phyloP scores from a whole-genome alignment of 2,329 filamentous ascomycete genomes.

The Cladosporium halotolerans region DNA sequence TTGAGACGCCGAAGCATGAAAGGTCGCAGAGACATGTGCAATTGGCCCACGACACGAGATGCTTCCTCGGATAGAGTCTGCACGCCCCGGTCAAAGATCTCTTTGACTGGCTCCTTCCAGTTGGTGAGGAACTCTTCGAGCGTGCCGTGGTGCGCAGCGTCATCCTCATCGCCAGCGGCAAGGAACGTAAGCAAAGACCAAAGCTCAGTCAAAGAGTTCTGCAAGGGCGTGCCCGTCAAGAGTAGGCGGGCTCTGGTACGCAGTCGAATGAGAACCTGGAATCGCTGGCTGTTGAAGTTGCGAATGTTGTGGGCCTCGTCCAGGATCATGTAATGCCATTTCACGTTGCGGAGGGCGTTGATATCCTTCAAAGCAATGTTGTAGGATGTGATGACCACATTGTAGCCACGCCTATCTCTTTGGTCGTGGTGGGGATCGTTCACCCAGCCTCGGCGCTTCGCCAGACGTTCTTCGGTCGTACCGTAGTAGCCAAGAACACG shows the following conservation, averaged over 20 bases:
- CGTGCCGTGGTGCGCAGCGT: slow-evolving; percentile 76
- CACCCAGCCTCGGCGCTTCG: slow-evolving; percentile 88
- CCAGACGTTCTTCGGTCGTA: slow-evolving; percentile 81
- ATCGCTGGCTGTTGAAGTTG: slow-evolving; percentile 95
- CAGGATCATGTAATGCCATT: slow-evolving; percentile 97
- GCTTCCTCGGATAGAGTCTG: slow-evolving; percentile 94
- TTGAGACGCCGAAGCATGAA: slow-evolving; percentile 88
- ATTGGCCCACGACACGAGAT: slow-evolving; percentile 80
- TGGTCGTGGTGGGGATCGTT: slow-evolving; percentile 59
- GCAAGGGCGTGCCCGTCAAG: slow-evolving; percentile 87
- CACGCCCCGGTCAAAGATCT: slow-evolving; percentile 89
- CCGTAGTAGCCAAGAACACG: slow-evolving; percentile 98
- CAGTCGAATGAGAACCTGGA: slow-evolving; percentile 91
- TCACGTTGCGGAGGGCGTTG: slow-evolving; percentile 82
- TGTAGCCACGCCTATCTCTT: slow-evolving; percentile 94
- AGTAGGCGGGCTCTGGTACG: slow-evolving; percentile 82
- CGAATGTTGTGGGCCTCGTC: slow-evolving; percentile 99
- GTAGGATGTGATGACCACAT: slow-evolving; percentile 96
- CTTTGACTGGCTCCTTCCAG: slow-evolving; percentile 90
- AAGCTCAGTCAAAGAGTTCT: slow-evolving; percentile 93
- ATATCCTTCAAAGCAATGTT: slow-evolving; percentile 92
- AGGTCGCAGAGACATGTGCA: slow-evolving; percentile 88
- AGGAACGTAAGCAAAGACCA: slow-evolving; percentile 97
- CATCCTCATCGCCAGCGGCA: slow-evolving; percentile 80
- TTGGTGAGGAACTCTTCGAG: slow-evolving; percentile 94